Evolutionary conservation across 208 protist species (phyloP).

Genomic region (Trypanosoma congolense): DNA sequence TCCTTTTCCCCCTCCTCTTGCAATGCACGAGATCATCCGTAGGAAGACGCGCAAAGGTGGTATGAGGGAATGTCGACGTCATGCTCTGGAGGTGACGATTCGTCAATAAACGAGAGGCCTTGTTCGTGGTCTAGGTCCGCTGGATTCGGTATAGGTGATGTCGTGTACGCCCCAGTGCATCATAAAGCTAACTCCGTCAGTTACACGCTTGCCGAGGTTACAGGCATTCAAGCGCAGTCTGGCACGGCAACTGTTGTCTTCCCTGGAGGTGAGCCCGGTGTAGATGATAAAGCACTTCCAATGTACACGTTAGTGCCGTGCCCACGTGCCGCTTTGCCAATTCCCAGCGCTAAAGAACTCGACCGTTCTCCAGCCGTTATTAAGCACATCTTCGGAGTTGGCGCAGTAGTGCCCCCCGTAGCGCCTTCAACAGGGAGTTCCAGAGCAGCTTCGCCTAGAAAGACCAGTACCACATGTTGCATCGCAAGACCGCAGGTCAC

Average conservation of each 20-base stretch:
- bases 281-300: constrained; percentile 65
- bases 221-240: constrained; percentile 50
- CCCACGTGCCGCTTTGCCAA: constrained; percentile 26
- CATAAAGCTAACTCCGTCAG: background rate
- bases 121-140: background rate
- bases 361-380: constrained; percentile 19
- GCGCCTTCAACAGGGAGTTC: no score
- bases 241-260: constrained; percentile 64
- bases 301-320: constrained; percentile 61
- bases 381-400: no score
- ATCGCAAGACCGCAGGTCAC: no score
- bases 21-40: no score
- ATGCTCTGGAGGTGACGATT: no score
- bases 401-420: no score
- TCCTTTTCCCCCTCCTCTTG: no score
- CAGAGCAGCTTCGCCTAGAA: no score
- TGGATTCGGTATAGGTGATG: constrained; percentile 12
- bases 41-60: no score
- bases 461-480: no score
- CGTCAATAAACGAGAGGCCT: no score
- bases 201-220: constrained; percentile 56
- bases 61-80: no score
- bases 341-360: background rate
- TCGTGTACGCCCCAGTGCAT: constrained; percentile 20
- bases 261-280: constrained; percentile 50